These are phyloP conservation scores for Alternaria sp. DNA, from an alignment of 2,329 filamentous ascomycete species.

Conservation along the genomic window DNA sequence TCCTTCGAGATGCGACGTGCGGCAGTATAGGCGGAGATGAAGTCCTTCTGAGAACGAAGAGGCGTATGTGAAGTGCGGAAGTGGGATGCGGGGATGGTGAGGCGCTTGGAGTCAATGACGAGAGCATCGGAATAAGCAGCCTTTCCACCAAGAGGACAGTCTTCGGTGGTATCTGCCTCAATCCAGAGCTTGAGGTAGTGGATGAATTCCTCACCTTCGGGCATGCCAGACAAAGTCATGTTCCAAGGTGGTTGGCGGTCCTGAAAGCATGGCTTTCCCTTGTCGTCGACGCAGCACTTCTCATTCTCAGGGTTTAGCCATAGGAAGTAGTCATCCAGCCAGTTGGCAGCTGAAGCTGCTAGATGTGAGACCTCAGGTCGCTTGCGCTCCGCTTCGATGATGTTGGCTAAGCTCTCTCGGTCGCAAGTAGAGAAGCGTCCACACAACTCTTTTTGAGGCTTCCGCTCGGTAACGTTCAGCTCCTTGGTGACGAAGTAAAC, in stretches of 20 bases:
- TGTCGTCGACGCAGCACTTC: constrained; percentile 72
- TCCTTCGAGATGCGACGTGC: constrained; percentile 87
- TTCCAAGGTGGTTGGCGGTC: constrained; percentile 85
- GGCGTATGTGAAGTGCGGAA: constrained; percentile 93
- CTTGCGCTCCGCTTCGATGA: constrained; percentile 94
- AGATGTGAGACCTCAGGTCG: constrained; percentile 88
- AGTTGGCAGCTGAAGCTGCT: constrained; percentile 86
- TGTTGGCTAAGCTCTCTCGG: constrained; percentile 82
- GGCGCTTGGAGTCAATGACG: constrained; percentile 73
- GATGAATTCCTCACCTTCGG: constrained; percentile 89
- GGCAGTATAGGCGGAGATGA: constrained; percentile 88
- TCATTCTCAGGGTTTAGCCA: constrained; percentile 87
- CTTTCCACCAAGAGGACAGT: constrained; percentile 87
- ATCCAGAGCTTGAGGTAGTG: constrained; percentile 87
- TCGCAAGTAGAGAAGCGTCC: constrained; percentile 91
- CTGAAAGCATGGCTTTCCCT: constrained; percentile 77
- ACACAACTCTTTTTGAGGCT: constrained; percentile 85
- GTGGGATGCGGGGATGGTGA: constrained; percentile 81
- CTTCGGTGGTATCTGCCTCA: constrained; percentile 77
- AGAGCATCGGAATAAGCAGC: constrained; percentile 88
- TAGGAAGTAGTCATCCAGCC: constrained; percentile 95
- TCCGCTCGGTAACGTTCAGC: constrained; percentile 78
- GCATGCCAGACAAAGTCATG: constrained; percentile 88
- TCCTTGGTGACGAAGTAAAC: constrained; percentile 94
- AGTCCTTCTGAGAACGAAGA: constrained; percentile 86